Percentiles rank a stretch among this genome's conserved stretches.
phyloP scores from a whole-genome alignment of 257 asterid species.

The Marsdenia floribunda region DNA sequence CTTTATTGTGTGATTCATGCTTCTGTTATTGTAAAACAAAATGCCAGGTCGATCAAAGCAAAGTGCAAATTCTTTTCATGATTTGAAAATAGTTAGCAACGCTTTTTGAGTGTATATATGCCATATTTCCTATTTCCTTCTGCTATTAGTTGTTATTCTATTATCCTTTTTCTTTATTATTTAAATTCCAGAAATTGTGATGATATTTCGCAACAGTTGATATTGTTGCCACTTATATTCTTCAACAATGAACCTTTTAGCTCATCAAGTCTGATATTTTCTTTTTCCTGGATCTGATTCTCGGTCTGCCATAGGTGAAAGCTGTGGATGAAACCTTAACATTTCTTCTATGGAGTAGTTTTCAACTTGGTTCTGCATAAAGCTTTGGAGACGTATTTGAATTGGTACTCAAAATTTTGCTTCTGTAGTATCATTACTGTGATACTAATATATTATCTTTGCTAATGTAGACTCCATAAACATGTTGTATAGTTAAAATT shows the following conservation, averaged over 20 bases:
- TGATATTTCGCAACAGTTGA: not conserved
- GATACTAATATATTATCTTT: not conserved
- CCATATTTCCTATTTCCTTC: not conserved
- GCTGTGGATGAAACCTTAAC: conserved; percentile 69
- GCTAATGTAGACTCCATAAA: not conserved
- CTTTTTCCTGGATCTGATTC: conserved; percentile 16
- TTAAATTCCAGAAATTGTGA: too few relatives aligned
- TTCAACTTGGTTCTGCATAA: not conserved
- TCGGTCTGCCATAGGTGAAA: conserved; percentile 66
- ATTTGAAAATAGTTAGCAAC: not conserved
- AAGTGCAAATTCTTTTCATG: not conserved
- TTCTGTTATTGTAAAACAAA: not conserved
- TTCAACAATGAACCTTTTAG: not conserved
- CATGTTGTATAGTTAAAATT: not conserved
- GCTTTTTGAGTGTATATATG: not conserved
- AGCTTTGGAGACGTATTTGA: not conserved
- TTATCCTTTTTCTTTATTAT: not conserved
- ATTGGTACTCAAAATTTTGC: not conserved
- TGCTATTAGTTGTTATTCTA: not conserved
- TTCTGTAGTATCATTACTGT: not conserved
- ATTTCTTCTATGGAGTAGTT: conserved; percentile 31
- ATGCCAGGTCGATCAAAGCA: not conserved
- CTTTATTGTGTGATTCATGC: not conserved
- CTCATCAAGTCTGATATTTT: not conserved
- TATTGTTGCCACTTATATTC: not conserved